Percentiles rank a stretch among this genome's conserved stretches.
These are phyloP conservation scores for Neospora caninum DNA, from an alignment of 169 alveolate genomes.

Conservation along the genomic window DNA sequence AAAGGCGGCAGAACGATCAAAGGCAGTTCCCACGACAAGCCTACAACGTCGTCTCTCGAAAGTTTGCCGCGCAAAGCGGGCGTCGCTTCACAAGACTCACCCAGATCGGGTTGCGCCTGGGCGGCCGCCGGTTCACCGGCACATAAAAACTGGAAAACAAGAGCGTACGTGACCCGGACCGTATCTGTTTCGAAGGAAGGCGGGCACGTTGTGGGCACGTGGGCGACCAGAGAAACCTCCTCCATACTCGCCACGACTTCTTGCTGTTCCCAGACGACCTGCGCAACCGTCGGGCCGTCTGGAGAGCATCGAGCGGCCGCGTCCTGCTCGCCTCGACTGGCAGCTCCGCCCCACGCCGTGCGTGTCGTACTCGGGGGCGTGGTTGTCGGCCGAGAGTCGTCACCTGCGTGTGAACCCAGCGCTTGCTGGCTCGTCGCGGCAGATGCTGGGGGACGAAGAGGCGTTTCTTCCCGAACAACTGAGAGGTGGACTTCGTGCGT, in stretches of 20 bases:
- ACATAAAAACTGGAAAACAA: conserved; percentile 2
- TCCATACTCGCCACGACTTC: background rate
- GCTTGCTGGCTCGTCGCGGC: background rate
- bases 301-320: background rate
- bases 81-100: background rate
- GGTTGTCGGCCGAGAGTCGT: too few species aligned
- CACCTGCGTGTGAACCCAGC: background rate
- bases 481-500: background rate
- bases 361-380: too few species aligned
- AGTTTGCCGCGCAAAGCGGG: background rate
- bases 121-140: background rate
- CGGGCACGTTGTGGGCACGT: background rate
- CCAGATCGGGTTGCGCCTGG: background rate
- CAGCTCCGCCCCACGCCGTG: too few species aligned
- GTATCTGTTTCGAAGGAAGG: conserved; percentile 22
- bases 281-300: background rate
- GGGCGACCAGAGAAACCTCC: background rate
- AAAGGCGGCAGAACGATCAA: background rate
- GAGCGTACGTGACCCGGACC: background rate
- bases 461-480: conserved; percentile 16
- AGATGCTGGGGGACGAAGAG: background rate
- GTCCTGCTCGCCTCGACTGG: background rate
- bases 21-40: conserved; percentile 10
- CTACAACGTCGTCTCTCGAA: background rate
- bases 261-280: conserved; percentile 1